These are phyloP conservation scores for Claviceps purpurea DNA, from an alignment of 2,329 filamentous ascomycete species.

Conservation along the genomic window DNA sequence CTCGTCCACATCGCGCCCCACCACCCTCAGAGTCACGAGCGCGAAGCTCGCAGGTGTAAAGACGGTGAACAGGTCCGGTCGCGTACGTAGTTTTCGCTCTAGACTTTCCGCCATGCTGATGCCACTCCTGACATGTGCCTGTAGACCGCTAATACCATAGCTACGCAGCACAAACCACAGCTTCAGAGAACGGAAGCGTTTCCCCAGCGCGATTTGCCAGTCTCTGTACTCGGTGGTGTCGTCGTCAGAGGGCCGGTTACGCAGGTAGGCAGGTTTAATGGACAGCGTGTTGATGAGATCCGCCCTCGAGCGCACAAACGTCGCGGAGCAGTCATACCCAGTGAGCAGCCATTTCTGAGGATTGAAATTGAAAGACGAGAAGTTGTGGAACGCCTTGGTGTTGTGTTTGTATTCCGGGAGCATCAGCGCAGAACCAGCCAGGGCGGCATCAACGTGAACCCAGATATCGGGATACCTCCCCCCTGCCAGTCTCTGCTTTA, in stretches of 20 bases:
- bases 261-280: conserved; percentile 68
- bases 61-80: conserved; percentile 62
- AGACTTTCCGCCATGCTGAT: conserved; percentile 60
- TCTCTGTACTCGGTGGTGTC: conserved; percentile 92
- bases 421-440: conserved; percentile 74
- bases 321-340: conserved; percentile 75
- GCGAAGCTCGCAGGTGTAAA: conserved; percentile 64
- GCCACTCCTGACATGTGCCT: conserved; percentile 56
- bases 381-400: conserved; percentile 44
- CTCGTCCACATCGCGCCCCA: conserved; percentile 30
- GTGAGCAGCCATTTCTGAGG: conserved; percentile 96
- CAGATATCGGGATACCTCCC: conserved; percentile 46
- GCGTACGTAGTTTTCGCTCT: conserved; percentile 39
- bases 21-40: conserved; percentile 60
- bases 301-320: conserved; percentile 62
- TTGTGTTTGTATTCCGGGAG: conserved; percentile 68
- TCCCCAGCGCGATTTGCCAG: conserved; percentile 90
- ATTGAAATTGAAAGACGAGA: conserved; percentile 89
- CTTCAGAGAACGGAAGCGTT: conserved; percentile 79
- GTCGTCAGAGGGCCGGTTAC: conserved; percentile 66
- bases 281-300: conserved; percentile 70
- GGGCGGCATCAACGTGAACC: conserved; percentile 91
- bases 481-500: conserved; percentile 17
- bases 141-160: conserved; percentile 67
- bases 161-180: conserved; percentile 87